A percentile compares a stretch with the other conserved stretches of the same genome.
Conservation (phyloP, 495 filamentous ascomycete genomes). For the Geoglossum glabrum region DNA sequence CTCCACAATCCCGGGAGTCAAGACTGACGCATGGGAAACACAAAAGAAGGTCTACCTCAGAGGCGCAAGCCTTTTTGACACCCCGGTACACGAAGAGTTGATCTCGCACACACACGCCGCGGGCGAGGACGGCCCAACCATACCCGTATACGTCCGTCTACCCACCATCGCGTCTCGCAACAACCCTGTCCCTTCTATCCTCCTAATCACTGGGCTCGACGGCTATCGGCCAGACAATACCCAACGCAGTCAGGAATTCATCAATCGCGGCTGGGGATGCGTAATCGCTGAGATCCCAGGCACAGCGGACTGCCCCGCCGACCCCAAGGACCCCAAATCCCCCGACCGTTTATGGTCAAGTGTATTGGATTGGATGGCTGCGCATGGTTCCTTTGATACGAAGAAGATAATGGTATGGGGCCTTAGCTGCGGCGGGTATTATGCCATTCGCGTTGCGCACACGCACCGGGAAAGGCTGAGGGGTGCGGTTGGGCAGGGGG, state of each 20-base stretch:
- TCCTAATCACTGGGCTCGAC: constrained; percentile 59
- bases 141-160: constrained; percentile 45
- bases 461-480: constrained; percentile 39
- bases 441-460: constrained; percentile 53
- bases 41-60: constrained; percentile 46
- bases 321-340: constrained; percentile 29
- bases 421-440: constrained; percentile 55
- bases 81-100: constrained; percentile 33
- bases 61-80: constrained; percentile 33
- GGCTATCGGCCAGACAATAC: constrained; percentile 65
- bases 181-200: constrained; percentile 34
- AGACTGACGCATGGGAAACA: constrained; percentile 42
- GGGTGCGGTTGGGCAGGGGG: constrained; percentile 31
- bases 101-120: constrained; percentile 35
- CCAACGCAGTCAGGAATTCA: constrained; percentile 45
- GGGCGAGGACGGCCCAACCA: constrained; percentile 29
- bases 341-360: constrained; percentile 40
- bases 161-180: constrained; percentile 23
- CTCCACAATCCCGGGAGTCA: constrained; percentile 19
- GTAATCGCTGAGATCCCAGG: constrained; percentile 60
- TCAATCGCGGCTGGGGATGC: constrained; percentile 35
- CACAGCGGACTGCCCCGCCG: constrained; percentile 58
- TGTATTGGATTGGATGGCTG: constrained; percentile 44
- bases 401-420: constrained; percentile 46
- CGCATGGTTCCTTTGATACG: constrained; percentile 39